Percentiles rank a stretch among this genome's conserved stretches.
Conservation (phyloP, 352 stramenopile species). For the Pythium guiyangense region DNA sequence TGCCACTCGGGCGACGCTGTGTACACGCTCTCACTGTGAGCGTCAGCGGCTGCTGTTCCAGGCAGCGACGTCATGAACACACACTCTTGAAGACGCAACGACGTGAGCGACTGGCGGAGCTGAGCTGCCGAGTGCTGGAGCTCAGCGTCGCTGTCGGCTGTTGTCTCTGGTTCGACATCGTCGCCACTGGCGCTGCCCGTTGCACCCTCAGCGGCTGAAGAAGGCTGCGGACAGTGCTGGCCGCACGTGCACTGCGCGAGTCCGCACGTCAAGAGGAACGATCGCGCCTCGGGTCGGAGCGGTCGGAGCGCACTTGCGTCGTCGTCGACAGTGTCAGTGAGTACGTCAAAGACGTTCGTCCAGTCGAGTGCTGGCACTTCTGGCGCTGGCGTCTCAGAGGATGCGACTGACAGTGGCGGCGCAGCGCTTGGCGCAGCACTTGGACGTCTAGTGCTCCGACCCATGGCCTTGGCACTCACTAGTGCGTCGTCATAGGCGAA, state of each 20-base stretch:
- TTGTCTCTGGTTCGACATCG: neutral
- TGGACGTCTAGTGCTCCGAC: neutral
- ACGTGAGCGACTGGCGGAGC: slow-evolving; percentile 12
- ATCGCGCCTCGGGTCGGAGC: neutral
- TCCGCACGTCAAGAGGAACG: slow-evolving; percentile 8
- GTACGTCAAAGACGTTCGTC: slow-evolving; percentile 11
- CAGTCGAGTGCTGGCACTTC: slow-evolving; percentile 5
- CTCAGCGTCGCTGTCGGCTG: neutral
- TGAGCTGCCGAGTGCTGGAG: neutral
- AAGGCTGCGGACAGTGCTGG: neutral
- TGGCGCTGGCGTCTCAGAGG: neutral
- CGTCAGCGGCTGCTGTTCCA: neutral
- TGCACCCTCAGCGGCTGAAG: neutral
- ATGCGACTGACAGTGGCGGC: neutral
- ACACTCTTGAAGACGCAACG: slow-evolving; percentile 15
- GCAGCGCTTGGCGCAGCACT: neutral
- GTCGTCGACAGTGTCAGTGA: slow-evolving; percentile 3
- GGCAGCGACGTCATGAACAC: slow-evolving; percentile 11
- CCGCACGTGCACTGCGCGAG: slow-evolving; percentile 5
- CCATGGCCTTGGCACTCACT: neutral
- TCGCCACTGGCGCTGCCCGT: neutral
- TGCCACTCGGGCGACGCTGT: slow-evolving; percentile 22
- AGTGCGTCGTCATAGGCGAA: neutral
- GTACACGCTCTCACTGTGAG: neutral
- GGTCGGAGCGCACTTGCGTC: neutral